Evolutionary conservation across 768 basidiomycete genomes (phyloP), one percentile per base, ranked within the genome.

Genomic region (Pleurotus tuber-regium): DNA sequence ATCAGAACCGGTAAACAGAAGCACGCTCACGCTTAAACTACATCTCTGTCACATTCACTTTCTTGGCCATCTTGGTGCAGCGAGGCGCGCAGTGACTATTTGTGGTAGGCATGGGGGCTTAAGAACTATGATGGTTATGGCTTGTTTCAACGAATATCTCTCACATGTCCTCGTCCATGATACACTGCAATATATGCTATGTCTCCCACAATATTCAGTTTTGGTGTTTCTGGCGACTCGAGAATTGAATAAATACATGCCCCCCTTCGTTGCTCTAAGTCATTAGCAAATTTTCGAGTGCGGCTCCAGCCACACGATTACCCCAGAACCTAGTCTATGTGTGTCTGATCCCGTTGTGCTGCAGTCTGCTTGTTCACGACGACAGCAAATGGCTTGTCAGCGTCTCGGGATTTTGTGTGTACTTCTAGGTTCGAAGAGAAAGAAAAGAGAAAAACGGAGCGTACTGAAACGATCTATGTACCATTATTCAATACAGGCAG

Each of bases 1-100:
- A 78, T 98, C 72, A 86, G 89, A 73, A 81, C 89, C 57, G 87
- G 89, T 68, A 97, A 97, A 81, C 87, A 92, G 77, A 97, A 95
- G 82, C 94, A 97, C 72, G 91, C 86, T 36, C 74, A 77, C 59
- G 72, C 76, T 76, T 61, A 62, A 56, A 46, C 24, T 43, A 39
- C 35, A 55, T 50, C 43, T 59, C 29, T 39, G 50, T 40, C 53
- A 31, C 38, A n/a, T n/a, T n/a, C 52, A 23, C 51, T 38, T 50
- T 11, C 49, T 24, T 31, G 29, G 11, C 46, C 80, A 81, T 50
- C 62, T 84, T 21, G 84, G 80, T 24, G 31, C 43, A 33, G 46
- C 46, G 31, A 31, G 23, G 31, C 30, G 21, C 31, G 31, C 46
- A 33, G 46, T 35, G 46, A 48, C 31, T n/a, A 21, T 48, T 48